Evolutionary conservation across 495 filamentous ascomycete species (phyloP).

Genomic region (Penicillium macrosclerotiorum): DNA sequence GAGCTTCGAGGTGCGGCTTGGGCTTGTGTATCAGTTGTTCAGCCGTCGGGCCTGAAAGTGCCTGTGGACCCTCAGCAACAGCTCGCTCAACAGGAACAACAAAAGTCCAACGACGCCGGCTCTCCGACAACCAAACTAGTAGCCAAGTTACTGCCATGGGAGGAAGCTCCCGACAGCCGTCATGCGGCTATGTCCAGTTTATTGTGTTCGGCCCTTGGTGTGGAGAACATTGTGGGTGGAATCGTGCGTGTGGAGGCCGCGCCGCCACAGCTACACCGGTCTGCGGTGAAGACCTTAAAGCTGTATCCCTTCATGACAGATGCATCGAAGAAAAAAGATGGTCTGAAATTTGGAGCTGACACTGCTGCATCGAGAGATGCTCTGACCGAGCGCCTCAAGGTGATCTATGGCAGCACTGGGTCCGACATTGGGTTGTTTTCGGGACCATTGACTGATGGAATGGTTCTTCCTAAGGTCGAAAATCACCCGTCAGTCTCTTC

Average conservation of each 20-base stretch:
- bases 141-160: conserved; percentile 73
- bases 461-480: conserved; percentile 59
- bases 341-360: conserved; percentile 86
- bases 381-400: conserved; percentile 53
- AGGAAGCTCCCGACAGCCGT: conserved; percentile 77
- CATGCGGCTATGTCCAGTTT: conserved; percentile 74
- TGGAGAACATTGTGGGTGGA: conserved; percentile 76
- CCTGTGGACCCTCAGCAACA: conserved; percentile 73
- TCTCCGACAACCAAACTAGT: conserved; percentile 68
- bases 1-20: conserved; percentile 70
- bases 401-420: conserved; percentile 39
- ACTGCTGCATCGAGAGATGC: conserved; percentile 73
- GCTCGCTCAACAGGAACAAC: conserved; percentile 58
- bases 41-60: conserved; percentile 73
- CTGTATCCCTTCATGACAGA: conserved; percentile 72
- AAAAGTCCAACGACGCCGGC: conserved; percentile 53
- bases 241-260: conserved; percentile 81
- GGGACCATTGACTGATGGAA: conserved; percentile 86
- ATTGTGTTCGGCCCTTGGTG: conserved; percentile 68
- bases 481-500: conserved; percentile 35
- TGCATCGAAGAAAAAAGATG: conserved; percentile 51
- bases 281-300: conserved; percentile 57
- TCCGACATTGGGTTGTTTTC: conserved; percentile 60
- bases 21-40: conserved; percentile 73
- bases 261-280: conserved; percentile 55